Evolutionary conservation across 257 asterid species (phyloP).

Genomic region (Scutellaria minor): DNA sequence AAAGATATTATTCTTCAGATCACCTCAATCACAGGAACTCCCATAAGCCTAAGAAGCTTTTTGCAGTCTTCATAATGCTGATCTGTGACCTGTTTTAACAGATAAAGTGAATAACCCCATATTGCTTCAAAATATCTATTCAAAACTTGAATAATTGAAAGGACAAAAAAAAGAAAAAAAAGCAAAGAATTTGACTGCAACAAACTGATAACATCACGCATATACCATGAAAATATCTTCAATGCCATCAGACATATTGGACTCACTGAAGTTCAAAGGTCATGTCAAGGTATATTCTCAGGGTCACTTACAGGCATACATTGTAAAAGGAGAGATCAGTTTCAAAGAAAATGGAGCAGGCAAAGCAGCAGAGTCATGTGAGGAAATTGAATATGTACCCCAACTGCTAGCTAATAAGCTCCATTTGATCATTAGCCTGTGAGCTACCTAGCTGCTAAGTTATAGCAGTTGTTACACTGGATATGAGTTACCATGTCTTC

Average conservation of each 20-base stretch:
- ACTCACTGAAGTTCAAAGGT: slow-evolving; percentile 11
- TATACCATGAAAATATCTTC: neutral
- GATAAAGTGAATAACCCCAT: slow-evolving; percentile 26
- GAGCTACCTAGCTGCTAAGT: slow-evolving; percentile 12
- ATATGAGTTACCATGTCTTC: neutral
- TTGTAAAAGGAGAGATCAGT: neutral
- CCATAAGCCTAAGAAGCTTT: slow-evolving; percentile 91
- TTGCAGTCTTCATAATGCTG: slow-evolving; percentile 96
- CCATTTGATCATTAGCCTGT: neutral
- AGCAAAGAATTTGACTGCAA: slow-evolving; percentile 10
- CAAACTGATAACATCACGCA: slow-evolving; percentile 20
- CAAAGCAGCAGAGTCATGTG: neutral
- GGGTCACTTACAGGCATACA: neutral
- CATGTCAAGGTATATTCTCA: slow-evolving; percentile 10
- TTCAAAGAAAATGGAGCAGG: neutral
- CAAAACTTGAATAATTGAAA: slow-evolving; percentile 21
- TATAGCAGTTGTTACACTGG: neutral
- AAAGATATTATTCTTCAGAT: slow-evolving; percentile 25
- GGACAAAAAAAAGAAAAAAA: slow-evolving; percentile 6
- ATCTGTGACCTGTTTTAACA: slow-evolving; percentile 65
- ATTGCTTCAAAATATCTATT: slow-evolving; percentile 25
- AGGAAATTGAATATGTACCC: neutral
- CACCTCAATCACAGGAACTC: slow-evolving; percentile 97
- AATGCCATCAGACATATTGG: slow-evolving; percentile 3
- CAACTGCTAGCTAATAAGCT: slow-evolving; percentile 1